Conservation (phyloP, 768 basidiomycete genomes). For the Hydnum rufescens region DNA sequence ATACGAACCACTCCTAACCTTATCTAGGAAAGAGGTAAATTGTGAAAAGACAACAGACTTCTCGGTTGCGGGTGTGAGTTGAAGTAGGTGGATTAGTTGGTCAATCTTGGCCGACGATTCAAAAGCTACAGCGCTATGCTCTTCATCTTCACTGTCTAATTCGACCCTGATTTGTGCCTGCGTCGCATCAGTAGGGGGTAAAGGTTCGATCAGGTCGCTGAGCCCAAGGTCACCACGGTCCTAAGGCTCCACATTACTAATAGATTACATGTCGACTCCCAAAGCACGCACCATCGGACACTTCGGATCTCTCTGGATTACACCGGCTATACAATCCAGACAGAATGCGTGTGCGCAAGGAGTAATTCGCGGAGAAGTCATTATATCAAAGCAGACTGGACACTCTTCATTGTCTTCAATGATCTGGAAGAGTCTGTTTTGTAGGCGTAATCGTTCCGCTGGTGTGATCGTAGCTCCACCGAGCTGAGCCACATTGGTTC, state of each 20-base stretch:
- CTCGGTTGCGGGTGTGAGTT: conserved; percentile 43
- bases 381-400: conserved; percentile 21
- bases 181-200: conserved; percentile 46
- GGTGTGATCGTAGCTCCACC: conserved; percentile 15
- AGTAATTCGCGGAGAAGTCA: conserved; percentile 48
- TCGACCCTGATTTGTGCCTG: conserved; percentile 27
- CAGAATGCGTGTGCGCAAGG: conserved; percentile 57
- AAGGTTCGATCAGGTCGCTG: conserved; percentile 39
- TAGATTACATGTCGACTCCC: neutral
- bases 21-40: conserved; percentile 70
- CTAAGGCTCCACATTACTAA: conserved; percentile 19
- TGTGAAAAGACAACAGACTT: conserved; percentile 83
- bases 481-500: neutral
- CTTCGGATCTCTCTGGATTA: conserved; percentile 46
- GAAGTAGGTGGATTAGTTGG: conserved; percentile 53
- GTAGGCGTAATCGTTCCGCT: conserved; percentile 35
- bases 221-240: conserved; percentile 45
- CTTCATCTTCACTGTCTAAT: conserved; percentile 16
- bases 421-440: conserved; percentile 36
- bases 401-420: conserved; percentile 75
- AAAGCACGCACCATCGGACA: conserved; percentile 53
- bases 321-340: conserved; percentile 26
- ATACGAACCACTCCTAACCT: conserved; percentile 23
- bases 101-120: conserved; percentile 74
- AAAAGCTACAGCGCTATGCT: conserved; percentile 23